Evolutionary conservation across 2,329 filamentous ascomycete genomes (phyloP).

Genomic region (Penicillium corylophilum): DNA sequence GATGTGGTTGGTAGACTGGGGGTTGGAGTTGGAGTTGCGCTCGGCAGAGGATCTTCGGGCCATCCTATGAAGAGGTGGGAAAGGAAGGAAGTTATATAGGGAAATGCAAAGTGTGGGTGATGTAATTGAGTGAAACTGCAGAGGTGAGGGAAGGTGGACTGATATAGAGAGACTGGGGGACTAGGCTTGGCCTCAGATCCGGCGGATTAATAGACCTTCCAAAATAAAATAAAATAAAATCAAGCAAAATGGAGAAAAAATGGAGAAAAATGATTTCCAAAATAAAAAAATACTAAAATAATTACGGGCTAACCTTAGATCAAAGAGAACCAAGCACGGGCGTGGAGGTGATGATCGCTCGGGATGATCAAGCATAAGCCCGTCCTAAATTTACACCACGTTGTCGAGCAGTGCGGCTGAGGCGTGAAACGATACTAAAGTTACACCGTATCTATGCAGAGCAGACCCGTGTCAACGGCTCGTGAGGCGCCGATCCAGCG

Average conservation of each 20-base stretch:
- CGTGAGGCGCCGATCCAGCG: not conserved
- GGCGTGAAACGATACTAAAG: constrained; percentile 1
- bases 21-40: constrained; percentile 20
- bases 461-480: constrained; percentile 4
- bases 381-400: constrained; percentile 22
- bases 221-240: constrained; percentile 11
- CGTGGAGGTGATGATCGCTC: constrained; percentile 25
- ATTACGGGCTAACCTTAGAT: constrained; percentile 21
- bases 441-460: not conserved
- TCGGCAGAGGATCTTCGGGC: constrained; percentile 22
- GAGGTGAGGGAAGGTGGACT: constrained; percentile 24
- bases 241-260: constrained; percentile 2
- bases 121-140: constrained; percentile 14
- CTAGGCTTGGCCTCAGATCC: constrained; percentile 22
- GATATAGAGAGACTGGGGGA: constrained; percentile 25
- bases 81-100: constrained; percentile 15
- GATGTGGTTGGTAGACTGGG: constrained; percentile 20
- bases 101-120: constrained; percentile 1
- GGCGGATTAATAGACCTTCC: constrained; percentile 23
- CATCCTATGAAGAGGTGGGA: constrained; percentile 20
- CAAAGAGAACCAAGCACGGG: constrained; percentile 19
- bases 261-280: constrained; percentile 1
- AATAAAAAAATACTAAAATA: constrained; percentile 15
- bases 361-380: constrained; percentile 25
- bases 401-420: constrained; percentile 7